Evolutionary conservation across 441 rosid species (phyloP).

Genomic region (Pelargonium citronellum): DNA sequence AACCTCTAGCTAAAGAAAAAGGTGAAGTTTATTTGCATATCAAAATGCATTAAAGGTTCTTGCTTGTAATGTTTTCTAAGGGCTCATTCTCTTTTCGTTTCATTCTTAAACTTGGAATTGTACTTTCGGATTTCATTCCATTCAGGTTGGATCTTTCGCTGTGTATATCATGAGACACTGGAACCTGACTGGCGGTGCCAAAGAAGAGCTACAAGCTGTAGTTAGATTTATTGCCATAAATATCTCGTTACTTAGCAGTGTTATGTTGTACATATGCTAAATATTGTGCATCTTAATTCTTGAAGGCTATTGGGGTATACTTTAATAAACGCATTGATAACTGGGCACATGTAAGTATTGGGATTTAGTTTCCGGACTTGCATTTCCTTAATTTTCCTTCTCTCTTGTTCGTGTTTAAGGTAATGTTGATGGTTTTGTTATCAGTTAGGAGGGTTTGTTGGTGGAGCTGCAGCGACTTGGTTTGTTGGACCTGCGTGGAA

Average conservation of each 20-base stretch:
- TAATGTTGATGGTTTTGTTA: neutral
- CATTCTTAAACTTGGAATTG: neutral
- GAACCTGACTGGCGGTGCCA: constrained; percentile 50
- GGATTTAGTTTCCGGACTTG: too few species aligned
- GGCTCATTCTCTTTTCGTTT: too few species aligned
- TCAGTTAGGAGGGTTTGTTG: constrained; percentile 2
- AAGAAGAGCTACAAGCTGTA: constrained; percentile 57
- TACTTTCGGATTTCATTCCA: constrained; percentile 5
- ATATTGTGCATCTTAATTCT: too few species aligned
- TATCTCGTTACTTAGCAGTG: constrained; percentile 18
- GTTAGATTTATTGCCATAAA: constrained; percentile 59
- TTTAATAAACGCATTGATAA: too few species aligned
- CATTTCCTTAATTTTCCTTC: neutral
- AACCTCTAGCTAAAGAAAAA: too few species aligned
- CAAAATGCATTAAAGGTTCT: too few species aligned
- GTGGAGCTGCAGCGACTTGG: neutral
- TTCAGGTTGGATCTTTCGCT: constrained; percentile 73
- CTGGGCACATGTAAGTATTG: too few species aligned
- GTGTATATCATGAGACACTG: constrained; percentile 62
- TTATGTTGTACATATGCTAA: too few species aligned
- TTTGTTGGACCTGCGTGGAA: neutral
- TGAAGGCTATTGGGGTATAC: too few species aligned
- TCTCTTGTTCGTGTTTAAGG: neutral
- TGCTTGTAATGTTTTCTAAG: too few species aligned
- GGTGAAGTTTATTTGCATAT: too few species aligned